Evolutionary conservation across 371 early-diverging fungal species (phyloP).

Genomic region (Parasitella parasitica): DNA sequence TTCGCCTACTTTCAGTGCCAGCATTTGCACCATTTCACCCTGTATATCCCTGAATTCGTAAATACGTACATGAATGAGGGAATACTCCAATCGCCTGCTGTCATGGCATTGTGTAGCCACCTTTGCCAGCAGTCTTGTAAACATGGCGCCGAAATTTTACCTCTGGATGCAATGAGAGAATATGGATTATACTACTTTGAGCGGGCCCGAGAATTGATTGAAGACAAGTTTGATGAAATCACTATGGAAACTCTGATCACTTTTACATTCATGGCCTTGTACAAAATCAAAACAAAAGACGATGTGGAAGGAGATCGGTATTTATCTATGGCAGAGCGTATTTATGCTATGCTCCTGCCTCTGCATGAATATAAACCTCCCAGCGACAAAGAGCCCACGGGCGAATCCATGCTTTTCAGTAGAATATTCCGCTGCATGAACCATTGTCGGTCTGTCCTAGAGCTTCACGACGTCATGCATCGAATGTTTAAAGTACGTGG

Average conservation of each 20-base stretch:
- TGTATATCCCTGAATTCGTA: constrained; percentile 29
- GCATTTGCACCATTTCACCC: constrained; percentile 21
- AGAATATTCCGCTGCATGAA: constrained; percentile 4
- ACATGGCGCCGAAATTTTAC: constrained; percentile 18
- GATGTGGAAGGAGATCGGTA: constrained; percentile 16
- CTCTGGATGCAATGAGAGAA: constrained; percentile 4
- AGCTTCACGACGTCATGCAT: not conserved
- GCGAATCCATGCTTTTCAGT: constrained; percentile 2
- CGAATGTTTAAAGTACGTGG: not conserved
- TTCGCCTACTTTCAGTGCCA: constrained; percentile 26
- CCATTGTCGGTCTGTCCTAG: not conserved
- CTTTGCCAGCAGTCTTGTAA: constrained; percentile 27
- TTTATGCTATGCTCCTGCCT: constrained; percentile 19
- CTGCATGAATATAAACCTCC: not conserved
- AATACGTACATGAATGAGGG: constrained; percentile 11
- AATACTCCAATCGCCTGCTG: constrained; percentile 22
- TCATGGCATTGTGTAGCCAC: constrained; percentile 31
- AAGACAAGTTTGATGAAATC: constrained; percentile 39
- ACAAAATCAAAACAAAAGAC: constrained; percentile 19
- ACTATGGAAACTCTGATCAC: constrained; percentile 27
- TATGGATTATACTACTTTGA: constrained; percentile 35
- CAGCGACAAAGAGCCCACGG: not conserved
- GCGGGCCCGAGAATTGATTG: constrained; percentile 25
- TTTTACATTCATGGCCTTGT: constrained; percentile 24
- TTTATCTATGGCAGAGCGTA: constrained; percentile 26